Conservation (phyloP, 352 stramenopile species). For the Plasmopara viticola region DNA sequence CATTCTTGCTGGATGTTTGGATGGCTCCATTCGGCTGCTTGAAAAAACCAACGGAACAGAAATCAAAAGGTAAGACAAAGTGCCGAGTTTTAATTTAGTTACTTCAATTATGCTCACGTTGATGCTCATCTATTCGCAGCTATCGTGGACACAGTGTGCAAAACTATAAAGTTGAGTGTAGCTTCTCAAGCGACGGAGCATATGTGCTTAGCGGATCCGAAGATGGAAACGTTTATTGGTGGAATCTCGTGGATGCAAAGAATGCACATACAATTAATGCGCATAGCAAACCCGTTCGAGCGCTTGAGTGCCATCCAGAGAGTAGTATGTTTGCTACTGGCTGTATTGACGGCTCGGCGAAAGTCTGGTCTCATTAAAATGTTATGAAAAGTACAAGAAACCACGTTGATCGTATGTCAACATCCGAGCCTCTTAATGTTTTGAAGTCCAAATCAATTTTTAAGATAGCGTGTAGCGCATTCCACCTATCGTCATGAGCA, state of each 20-base stretch:
- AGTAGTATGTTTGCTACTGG: conserved; percentile 57
- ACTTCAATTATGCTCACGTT: no score
- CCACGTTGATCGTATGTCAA: conserved; percentile 1
- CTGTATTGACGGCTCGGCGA: conserved; percentile 56
- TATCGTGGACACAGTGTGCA: conserved; percentile 59
- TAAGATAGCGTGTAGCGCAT: conserved; percentile 83
- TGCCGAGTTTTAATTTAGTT: no score
- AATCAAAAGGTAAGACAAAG: conserved; percentile 50
- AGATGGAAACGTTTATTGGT: conserved; percentile 58
- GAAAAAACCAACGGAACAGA: conserved; percentile 58
- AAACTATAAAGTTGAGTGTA: conserved; percentile 65
- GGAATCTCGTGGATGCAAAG: conserved; percentile 44
- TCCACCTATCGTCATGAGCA: conserved; percentile 80
- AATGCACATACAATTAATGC: conserved; percentile 39
- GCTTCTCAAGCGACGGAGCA: conserved; percentile 58
- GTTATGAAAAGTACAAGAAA: background rate
- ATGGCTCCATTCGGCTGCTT: conserved; percentile 68
- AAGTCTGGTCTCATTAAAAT: conserved; percentile 44
- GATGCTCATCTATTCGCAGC: conserved; percentile 11
- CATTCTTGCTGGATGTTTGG: conserved; percentile 70
- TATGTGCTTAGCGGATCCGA: conserved; percentile 73
- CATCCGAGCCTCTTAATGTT: no score
- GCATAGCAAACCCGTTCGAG: conserved; percentile 57
- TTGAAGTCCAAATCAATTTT: no score
- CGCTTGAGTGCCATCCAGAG: conserved; percentile 58